These are phyloP conservation scores for Paecilomyces niveus DNA, from an alignment of 2,329 filamentous ascomycete genomes.

Conservation along the genomic window DNA sequence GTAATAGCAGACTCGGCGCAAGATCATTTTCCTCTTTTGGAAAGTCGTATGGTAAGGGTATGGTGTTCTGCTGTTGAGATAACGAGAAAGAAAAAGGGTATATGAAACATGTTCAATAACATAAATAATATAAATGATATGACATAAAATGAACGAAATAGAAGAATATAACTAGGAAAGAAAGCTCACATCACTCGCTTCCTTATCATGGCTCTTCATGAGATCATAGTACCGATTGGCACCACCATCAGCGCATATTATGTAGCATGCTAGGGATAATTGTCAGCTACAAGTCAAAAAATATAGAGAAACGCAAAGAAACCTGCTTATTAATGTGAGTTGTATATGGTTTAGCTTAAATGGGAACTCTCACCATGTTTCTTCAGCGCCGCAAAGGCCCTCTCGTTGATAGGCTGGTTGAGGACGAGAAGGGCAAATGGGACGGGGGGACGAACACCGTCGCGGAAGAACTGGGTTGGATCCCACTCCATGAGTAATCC, in stretches of 20 bases:
- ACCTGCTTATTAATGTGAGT: neutral
- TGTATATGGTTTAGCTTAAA: neutral
- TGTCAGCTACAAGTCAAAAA: neutral
- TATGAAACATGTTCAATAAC: neutral
- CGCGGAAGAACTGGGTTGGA: conserved; percentile 33
- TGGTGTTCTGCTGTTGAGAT: too few species aligned
- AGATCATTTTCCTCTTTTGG: conserved; percentile 15
- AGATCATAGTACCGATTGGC: conserved; percentile 66
- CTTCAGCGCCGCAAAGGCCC: conserved; percentile 30
- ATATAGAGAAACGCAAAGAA: neutral
- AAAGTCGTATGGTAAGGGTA: conserved; percentile 19
- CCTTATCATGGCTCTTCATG: conserved; percentile 24
- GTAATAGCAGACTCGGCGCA: neutral
- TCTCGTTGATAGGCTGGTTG: conserved; percentile 52
- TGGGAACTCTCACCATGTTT: conserved; percentile 22
- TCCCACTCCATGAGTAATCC: conserved; percentile 29
- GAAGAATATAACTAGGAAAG: conserved; percentile 5
- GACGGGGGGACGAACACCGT: conserved; percentile 13
- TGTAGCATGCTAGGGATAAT: conserved; percentile 50
- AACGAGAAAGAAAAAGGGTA: neutral
- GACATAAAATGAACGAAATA: conserved; percentile 15
- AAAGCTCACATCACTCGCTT: conserved; percentile 24
- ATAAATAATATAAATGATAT: conserved; percentile 5
- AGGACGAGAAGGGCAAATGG: conserved; percentile 50
- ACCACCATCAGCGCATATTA: conserved; percentile 83